Conservation (phyloP, 2,329 filamentous ascomycete genomes). For the Thielaviopsis musarum region DNA sequence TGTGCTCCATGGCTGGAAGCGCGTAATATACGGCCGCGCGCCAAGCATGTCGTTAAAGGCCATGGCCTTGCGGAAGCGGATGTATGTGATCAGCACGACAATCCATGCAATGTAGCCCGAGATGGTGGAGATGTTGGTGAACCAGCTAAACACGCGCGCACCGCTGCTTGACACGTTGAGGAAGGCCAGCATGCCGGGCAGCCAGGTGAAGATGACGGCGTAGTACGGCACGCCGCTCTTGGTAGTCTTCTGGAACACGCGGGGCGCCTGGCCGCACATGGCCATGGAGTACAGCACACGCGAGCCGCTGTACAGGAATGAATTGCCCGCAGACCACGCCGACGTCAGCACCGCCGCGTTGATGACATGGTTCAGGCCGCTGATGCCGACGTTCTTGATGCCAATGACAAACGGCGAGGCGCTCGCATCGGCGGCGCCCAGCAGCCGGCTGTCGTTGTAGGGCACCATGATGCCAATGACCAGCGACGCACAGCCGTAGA, state of each 20-base stretch:
- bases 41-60: slow-evolving; percentile 31
- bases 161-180: slow-evolving; percentile 49
- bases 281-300: slow-evolving; percentile 55
- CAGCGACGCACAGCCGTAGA: slow-evolving; percentile 46
- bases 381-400: slow-evolving; percentile 48
- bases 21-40: slow-evolving; percentile 34
- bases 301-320: slow-evolving; percentile 48
- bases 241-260: slow-evolving; percentile 41
- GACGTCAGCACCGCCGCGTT: slow-evolving; percentile 52
- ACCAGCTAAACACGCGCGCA: slow-evolving; percentile 51
- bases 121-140: slow-evolving; percentile 52
- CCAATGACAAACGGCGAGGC: slow-evolving; percentile 50
- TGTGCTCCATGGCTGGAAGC: slow-evolving; percentile 45
- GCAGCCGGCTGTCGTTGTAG: slow-evolving; percentile 45
- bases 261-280: slow-evolving; percentile 47
- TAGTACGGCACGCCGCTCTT: slow-evolving; percentile 43
- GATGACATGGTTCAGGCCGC: slow-evolving; percentile 46
- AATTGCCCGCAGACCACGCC: slow-evolving; percentile 45
- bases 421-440: slow-evolving; percentile 39
- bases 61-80: slow-evolving; percentile 43
- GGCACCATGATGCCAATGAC: slow-evolving; percentile 46
- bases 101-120: slow-evolving; percentile 44
- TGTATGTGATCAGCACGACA: slow-evolving; percentile 38
- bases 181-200: slow-evolving; percentile 50
- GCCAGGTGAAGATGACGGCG: slow-evolving; percentile 35